Evolutionary conservation across 257 asterid genomes (phyloP).

Genomic region (Solanum virginianum): DNA sequence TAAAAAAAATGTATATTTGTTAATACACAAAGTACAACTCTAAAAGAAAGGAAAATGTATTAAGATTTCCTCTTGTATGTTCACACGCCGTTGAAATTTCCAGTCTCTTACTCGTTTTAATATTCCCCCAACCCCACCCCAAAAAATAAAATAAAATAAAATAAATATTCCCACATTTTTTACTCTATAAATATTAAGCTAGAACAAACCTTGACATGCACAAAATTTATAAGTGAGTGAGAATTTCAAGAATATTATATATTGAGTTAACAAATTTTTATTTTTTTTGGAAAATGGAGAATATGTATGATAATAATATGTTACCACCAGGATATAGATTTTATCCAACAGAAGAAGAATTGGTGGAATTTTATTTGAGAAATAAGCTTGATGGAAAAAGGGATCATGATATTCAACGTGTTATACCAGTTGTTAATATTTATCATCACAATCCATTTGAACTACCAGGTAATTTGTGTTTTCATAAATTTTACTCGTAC

Average conservation of each 20-base stretch:
- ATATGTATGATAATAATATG: not conserved
- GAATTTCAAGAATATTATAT: not conserved
- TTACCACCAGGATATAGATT: constrained; percentile 42
- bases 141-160: too few species aligned
- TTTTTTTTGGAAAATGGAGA: constrained; percentile 5
- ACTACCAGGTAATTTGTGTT: constrained; percentile 32
- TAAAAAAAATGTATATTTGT: not conserved
- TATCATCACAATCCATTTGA: constrained; percentile 48
- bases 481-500: not conserved
- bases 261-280: not conserved
- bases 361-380: constrained; percentile 34
- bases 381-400: constrained; percentile 30
- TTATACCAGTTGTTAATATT: constrained; percentile 41
- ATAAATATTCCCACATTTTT: not conserved
- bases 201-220: not conserved
- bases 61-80: not conserved
- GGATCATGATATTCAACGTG: constrained; percentile 11
- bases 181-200: not conserved
- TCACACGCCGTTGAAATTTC: not conserved
- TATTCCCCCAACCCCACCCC: too few species aligned
- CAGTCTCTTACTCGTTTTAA: constrained; percentile 2
- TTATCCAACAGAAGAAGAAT: constrained; percentile 51
- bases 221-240: not conserved
- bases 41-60: not conserved
- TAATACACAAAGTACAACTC: not conserved